These are phyloP conservation scores for Monosporascus ibericus DNA, from an alignment of 2,329 filamentous ascomycete species.

Conservation along the genomic window DNA sequence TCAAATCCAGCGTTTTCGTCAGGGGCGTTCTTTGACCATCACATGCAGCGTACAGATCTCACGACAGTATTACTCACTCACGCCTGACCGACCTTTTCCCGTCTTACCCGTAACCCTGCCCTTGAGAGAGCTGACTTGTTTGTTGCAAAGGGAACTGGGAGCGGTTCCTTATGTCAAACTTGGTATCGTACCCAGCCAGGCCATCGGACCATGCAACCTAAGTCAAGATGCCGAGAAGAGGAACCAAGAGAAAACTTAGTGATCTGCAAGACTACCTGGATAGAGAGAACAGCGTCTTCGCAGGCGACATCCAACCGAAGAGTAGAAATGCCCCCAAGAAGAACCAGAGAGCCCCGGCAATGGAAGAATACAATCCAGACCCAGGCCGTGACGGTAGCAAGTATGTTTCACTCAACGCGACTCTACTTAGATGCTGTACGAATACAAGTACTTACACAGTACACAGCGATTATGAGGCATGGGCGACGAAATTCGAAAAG, in stretches of 20 bases:
- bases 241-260: conserved; percentile 13
- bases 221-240: conserved; percentile 11
- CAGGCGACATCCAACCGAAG: conserved; percentile 1
- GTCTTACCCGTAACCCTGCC: no score
- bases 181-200: not conserved
- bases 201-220: not conserved
- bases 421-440: not conserved
- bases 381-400: conserved; percentile 17
- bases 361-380: conserved; percentile 24
- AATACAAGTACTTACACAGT: not conserved
- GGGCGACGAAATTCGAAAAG: conserved; percentile 21
- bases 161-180: not conserved
- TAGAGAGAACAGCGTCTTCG: conserved; percentile 2
- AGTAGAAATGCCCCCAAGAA: conserved; percentile 6
- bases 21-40: no score
- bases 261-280: not conserved
- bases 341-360: conserved; percentile 16
- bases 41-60: no score
- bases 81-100: no score
- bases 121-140: not conserved
- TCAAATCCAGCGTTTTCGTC: no score
- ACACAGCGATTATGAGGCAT: conserved; percentile 18
- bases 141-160: not conserved
- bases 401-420: conserved; percentile 5
- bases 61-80: no score